Base-by-base conservation (phyloP, 2,329 filamentous ascomycete species). In the Aspergillus vadensis region DNA sequence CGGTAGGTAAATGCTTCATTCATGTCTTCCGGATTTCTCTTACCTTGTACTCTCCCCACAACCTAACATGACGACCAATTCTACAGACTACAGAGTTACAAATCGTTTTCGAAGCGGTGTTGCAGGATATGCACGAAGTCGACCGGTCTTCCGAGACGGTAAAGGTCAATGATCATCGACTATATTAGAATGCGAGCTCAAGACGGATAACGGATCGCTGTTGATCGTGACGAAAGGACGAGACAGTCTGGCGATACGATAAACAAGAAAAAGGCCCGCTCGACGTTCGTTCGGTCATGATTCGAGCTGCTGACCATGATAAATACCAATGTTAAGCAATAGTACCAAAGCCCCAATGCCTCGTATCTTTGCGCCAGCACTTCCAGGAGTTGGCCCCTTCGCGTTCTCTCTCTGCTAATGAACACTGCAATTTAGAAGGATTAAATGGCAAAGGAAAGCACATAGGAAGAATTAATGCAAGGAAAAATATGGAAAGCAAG, bases 271-370 rank as follows among this genome's bases (percentile, higher is more conserved):
- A 67, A 64, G 60, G 63, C 60, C 66, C 62, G 65, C 63, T 66
- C 67, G 68, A 67, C 63, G 65, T 67, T 62, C 62, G 69, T 67
- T 68, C 69, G 69, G 64, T 39, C 52, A 61, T 58, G 59, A 65
- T 65, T 67, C 64, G 65, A 66, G 69, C 67, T 68, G 68, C 69
- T 70, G 66, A 67, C 60, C 66, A 69, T 50, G 54, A 69, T 71
- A 64, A 71, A 71, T 67, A 70, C 63, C 67, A 69, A 65, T 55
- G 60, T 64, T 55, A 44, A 63, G 63, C 21, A 57, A 62, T 43
- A 52, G 56, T 59, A 56, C 55, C 61, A 53, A 50, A 30, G 30
- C 23, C 27, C 47, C 47, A 50, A 50, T 5, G 23, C 30, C 47
- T 65, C 41, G 41, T 56, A 54, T 51, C 55, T 43, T 57, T 43